Conservation (phyloP, 2,329 filamentous ascomycete genomes). For the Aspergillus brunneoviolaceus region DNA sequence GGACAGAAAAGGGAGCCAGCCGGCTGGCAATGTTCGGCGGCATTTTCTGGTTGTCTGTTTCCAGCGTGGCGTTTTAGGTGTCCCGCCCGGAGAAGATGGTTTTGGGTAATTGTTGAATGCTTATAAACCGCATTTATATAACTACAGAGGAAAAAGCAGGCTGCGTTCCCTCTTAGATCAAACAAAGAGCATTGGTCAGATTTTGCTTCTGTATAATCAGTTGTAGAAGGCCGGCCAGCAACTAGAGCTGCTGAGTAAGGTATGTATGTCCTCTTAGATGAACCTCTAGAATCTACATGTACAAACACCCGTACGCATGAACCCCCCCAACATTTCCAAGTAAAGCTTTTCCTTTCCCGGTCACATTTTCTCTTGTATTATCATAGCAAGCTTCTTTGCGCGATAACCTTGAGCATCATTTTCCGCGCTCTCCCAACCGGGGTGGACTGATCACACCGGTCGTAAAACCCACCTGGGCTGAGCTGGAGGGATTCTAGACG, state of each 20-base stretch:
- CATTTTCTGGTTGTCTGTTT: constrained; percentile 2
- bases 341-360: not conserved
- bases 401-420: constrained; percentile 55
- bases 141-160: not conserved
- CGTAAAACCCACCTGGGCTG: not conserved
- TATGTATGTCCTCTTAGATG: too few relatives aligned
- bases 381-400: constrained; percentile 32
- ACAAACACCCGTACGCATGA: too few relatives aligned
- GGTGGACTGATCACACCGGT: not conserved
- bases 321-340: too few relatives aligned
- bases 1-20: not conserved
- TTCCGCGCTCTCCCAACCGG: constrained; percentile 44
- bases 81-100: not conserved
- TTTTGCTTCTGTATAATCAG: not conserved
- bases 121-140: not conserved
- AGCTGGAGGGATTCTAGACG: constrained; percentile 60
- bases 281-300: too few relatives aligned
- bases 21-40: not conserved
- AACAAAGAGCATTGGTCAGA: not conserved
- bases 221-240: too few relatives aligned
- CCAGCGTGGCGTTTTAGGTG: constrained; percentile 23
- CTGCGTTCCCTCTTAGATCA: not conserved
- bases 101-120: not conserved
- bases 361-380: not conserved
- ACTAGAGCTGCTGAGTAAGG: too few relatives aligned